These are phyloP conservation scores for Aspergillus steynii DNA, from an alignment of 495 filamentous ascomycete genomes.

Conservation along the genomic window DNA sequence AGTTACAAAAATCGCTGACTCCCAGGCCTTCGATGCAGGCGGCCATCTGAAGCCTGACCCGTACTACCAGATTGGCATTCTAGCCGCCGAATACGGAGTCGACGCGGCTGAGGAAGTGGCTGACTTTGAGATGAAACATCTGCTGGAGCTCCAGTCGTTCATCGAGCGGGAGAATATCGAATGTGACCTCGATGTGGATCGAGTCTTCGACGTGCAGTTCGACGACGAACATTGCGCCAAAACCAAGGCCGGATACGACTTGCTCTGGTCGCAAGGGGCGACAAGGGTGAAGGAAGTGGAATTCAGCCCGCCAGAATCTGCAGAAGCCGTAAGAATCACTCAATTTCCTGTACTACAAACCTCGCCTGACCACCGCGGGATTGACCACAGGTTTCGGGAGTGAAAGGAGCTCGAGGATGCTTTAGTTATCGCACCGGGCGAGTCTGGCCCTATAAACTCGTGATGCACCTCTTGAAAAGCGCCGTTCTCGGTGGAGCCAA, in stretches of 20 bases:
- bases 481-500: constrained; percentile 62
- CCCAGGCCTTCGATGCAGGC: constrained; percentile 16
- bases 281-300: constrained; percentile 18
- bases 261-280: constrained; percentile 21
- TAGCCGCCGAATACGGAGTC: constrained; percentile 30
- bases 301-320: constrained; percentile 18
- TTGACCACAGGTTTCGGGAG: constrained; percentile 38
- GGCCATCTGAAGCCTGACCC: constrained; percentile 41
- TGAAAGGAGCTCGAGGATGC: constrained; percentile 48
- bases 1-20: background rate
- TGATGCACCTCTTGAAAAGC: constrained; percentile 62
- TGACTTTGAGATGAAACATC: constrained; percentile 33
- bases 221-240: constrained; percentile 17
- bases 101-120: constrained; percentile 36
- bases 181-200: constrained; percentile 33
- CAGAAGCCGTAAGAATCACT: constrained; percentile 21
- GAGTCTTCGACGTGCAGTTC: constrained; percentile 32
- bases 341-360: background rate
- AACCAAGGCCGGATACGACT: constrained; percentile 27
- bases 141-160: constrained; percentile 25
- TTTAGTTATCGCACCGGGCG: constrained; percentile 42
- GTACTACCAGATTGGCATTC: constrained; percentile 26
- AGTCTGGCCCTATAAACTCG: constrained; percentile 83
- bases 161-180: constrained; percentile 33
- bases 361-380: background rate